Percentiles rank a stretch among this genome's conserved stretches.
Conservation (phyloP, 208 protist genomes). For the Strigomonas culicis region DNA sequence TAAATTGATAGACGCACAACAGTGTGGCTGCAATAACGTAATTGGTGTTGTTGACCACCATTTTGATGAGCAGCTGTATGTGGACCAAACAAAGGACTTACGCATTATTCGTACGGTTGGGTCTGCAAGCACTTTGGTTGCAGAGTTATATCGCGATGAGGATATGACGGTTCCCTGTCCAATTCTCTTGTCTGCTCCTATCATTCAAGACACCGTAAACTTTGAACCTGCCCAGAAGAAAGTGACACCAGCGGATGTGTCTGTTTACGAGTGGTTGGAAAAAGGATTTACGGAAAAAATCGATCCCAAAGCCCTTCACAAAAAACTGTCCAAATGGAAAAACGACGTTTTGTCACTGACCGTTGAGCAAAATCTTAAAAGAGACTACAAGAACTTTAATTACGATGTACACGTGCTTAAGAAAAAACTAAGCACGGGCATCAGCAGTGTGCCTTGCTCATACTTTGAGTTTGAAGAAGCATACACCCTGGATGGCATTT, state of each 20-base stretch:
- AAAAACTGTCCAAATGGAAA: conserved; percentile 63
- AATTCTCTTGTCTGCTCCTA: conserved; percentile 59
- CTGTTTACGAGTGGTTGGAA: conserved; percentile 43
- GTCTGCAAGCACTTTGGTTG: conserved; percentile 78
- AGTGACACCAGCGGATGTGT: conserved; percentile 63
- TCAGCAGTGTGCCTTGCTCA: conserved; percentile 73
- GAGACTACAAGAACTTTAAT: conserved; percentile 81
- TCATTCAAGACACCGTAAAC: conserved; percentile 82
- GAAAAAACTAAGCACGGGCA: conserved; percentile 37
- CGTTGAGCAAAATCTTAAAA: conserved; percentile 59
- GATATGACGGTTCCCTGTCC: conserved; percentile 42
- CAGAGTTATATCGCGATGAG: conserved; percentile 43
- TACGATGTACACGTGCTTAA: conserved; percentile 20
- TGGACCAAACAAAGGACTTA: conserved; percentile 21
- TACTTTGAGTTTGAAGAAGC: conserved; percentile 39
- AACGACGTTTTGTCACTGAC: conserved; percentile 68
- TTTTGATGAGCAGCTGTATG: conserved; percentile 66
- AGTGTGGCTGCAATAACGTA: conserved; percentile 25
- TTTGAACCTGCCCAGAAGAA: conserved; percentile 75
- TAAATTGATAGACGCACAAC: conserved; percentile 45
- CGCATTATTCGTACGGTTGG: conserved; percentile 54
- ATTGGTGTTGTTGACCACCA: conserved; percentile 85
- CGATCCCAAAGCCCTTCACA: conserved; percentile 31
- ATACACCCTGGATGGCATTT: conserved; percentile 25
- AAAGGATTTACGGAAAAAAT: conserved; percentile 6